Conservation (phyloP, 345 rosid species). For the Punica granatum region DNA sequence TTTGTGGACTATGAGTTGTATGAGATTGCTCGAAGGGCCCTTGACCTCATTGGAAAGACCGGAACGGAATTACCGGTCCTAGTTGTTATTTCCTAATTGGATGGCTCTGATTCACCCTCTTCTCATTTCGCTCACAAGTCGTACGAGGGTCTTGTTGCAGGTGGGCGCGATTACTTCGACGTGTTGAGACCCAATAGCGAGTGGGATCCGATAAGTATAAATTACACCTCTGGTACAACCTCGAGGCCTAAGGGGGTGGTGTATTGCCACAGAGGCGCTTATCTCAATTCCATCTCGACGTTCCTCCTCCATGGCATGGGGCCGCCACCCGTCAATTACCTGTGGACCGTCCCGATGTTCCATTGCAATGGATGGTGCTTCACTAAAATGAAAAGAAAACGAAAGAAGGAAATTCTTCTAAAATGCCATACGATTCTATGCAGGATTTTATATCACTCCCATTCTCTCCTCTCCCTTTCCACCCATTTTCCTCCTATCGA, state of each 20-base stretch:
- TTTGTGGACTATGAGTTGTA: conserved; percentile 54
- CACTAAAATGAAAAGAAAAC: no score
- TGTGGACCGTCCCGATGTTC: conserved; percentile 96
- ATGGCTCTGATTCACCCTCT: conserved; percentile 5
- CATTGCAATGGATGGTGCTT: conserved; percentile 95
- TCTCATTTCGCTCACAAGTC: conserved; percentile 5
- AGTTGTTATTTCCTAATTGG: conserved; percentile 40
- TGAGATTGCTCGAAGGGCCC: conserved; percentile 41
- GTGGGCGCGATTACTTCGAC: conserved; percentile 37
- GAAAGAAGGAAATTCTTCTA: no score
- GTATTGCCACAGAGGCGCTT: conserved; percentile 81
- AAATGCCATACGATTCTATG: no score
- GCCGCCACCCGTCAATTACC: conserved; percentile 44
- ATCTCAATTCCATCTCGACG: conserved; percentile 60
- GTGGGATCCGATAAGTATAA: conserved; percentile 78
- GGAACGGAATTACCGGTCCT: conserved; percentile 27
- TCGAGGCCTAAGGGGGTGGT: conserved; percentile 87
- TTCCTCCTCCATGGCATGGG: conserved; percentile 46
- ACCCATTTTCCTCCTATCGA: no score
- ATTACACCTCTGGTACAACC: conserved; percentile 87
- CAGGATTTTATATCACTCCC: no score
- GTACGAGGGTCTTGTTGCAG: conserved; percentile 46
- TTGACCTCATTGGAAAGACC: conserved; percentile 34
- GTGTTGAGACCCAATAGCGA: conserved; percentile 38
- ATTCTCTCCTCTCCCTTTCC: no score